Conservation (phyloP, 352 stramenopile species). For the Phytophthora multivora region DNA sequence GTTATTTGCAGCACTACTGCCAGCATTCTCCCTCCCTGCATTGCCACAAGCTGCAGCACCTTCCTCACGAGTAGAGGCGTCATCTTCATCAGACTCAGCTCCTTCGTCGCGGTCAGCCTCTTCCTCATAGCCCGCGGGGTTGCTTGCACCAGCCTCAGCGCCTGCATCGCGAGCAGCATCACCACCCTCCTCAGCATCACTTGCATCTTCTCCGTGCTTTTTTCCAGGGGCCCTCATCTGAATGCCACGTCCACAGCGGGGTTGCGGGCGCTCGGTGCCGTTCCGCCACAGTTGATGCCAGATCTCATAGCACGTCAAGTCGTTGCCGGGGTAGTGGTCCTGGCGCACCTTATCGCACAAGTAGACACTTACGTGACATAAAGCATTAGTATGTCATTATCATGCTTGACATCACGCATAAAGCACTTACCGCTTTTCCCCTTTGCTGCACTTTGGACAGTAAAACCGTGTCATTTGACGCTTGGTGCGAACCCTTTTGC, state of each 20-base stretch:
- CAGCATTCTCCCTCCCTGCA: too few relatives aligned
- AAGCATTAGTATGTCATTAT: not conserved
- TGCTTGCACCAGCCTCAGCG: too few relatives aligned
- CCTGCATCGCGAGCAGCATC: not conserved
- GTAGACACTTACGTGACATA: not conserved
- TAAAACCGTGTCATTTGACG: not conserved
- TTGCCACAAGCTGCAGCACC: too few relatives aligned
- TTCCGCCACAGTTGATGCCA: conserved; percentile 7
- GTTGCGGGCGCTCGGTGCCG: not conserved
- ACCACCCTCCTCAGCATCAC: not conserved
- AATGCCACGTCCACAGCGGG: not conserved
- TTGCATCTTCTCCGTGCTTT: not conserved
- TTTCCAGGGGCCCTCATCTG: conserved; percentile 1
- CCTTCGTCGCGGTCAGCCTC: too few relatives aligned
- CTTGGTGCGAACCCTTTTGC: not conserved
- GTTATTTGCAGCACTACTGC: too few relatives aligned
- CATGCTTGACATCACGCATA: not conserved
- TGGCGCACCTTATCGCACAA: not conserved
- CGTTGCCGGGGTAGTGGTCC: not conserved
- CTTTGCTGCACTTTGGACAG: not conserved
- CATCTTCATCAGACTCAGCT: too few relatives aligned
- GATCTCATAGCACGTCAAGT: conserved; percentile 1
- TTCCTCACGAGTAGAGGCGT: too few relatives aligned
- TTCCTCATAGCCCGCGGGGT: not conserved
- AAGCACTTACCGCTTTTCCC: not conserved